phyloP scores from a whole-genome alignment of 2,329 filamentous ascomycete species.

The Ophiognomonia clavigignenti-juglandacearum region DNA sequence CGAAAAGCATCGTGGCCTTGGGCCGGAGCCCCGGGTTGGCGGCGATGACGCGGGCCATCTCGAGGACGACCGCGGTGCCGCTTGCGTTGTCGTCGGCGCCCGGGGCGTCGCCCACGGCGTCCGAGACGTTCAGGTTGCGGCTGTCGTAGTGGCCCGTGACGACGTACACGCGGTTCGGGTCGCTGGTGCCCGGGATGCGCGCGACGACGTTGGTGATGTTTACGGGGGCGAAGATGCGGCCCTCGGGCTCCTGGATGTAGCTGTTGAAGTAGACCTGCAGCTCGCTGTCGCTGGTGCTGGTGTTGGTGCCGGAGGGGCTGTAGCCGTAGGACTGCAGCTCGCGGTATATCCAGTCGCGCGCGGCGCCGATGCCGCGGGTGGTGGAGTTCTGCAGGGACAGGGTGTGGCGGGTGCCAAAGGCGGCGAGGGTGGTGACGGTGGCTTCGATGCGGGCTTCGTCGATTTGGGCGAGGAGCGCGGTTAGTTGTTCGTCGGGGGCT shows the following conservation, averaged over 20 bases:
- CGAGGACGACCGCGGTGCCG: slow-evolving; percentile 39
- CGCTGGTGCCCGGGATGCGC: slow-evolving; percentile 42
- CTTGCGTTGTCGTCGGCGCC: slow-evolving; percentile 29
- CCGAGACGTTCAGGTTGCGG: slow-evolving; percentile 42
- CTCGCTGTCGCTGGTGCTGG: slow-evolving; percentile 40
- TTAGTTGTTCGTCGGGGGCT: slow-evolving; percentile 19
- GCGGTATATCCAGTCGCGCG: slow-evolving; percentile 49
- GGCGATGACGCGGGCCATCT: slow-evolving; percentile 50
- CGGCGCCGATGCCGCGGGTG: slow-evolving; percentile 49
- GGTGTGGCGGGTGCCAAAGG: slow-evolving; percentile 54
- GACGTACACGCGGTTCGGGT: slow-evolving; percentile 45
- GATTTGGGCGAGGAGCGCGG: slow-evolving; percentile 24
- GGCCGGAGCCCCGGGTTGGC: slow-evolving; percentile 38
- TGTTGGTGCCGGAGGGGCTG: too few species aligned
- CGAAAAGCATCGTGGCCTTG: slow-evolving; percentile 50
- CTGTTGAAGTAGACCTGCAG: slow-evolving; percentile 45
- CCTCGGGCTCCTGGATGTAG: slow-evolving; percentile 44
- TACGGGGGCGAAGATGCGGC: slow-evolving; percentile 44
- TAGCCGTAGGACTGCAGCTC: slow-evolving; percentile 47
- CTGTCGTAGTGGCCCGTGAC: slow-evolving; percentile 53
- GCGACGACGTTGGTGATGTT: slow-evolving; percentile 50
- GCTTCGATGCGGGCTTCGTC: slow-evolving; percentile 39
- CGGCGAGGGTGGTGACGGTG: slow-evolving; percentile 47
- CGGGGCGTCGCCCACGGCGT: slow-evolving; percentile 48
- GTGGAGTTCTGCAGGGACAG: slow-evolving; percentile 46